phyloP scores from a whole-genome alignment of 257 asterid species.

The Thymus mandschuricus region DNA sequence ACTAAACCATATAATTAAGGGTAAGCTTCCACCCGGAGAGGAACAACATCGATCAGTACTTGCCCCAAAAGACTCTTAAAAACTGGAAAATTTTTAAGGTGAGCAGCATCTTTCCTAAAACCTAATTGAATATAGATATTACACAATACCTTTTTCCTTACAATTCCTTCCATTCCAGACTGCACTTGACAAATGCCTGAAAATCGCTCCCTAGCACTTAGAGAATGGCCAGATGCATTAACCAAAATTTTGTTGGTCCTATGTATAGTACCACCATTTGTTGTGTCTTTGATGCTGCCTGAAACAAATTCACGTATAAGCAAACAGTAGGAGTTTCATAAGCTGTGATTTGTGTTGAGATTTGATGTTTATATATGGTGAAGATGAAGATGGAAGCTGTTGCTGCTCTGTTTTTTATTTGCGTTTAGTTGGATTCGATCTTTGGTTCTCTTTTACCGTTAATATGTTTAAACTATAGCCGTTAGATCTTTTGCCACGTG shows the following conservation, averaged over 20 bases:
- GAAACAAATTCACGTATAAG: not conserved
- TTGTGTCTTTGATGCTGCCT: not conserved
- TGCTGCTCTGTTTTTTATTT: no score
- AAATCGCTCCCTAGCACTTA: no score
- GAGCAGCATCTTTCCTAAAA: no score
- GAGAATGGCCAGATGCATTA: not conserved
- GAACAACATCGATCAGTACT: not conserved
- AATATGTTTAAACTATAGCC: no score
- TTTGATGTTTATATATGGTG: no score
- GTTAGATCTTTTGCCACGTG: no score
- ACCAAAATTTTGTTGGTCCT: not conserved
- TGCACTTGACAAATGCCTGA: no score
- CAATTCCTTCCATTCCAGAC: slow-evolving; percentile 2
- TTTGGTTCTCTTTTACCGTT: no score
- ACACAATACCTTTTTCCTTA: not conserved
- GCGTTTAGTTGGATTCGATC: no score
- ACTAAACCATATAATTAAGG: no score
- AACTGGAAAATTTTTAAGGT: not conserved
- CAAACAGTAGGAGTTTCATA: not conserved
- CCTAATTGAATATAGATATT: not conserved
- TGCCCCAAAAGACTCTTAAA: not conserved
- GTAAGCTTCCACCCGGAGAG: no score
- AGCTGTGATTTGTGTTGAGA: not conserved
- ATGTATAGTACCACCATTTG: not conserved
- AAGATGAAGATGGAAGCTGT: no score